A percentile compares a stretch with the other conserved stretches of the same genome.
Evolutionary conservation across 2,329 filamentous ascomycete species (phyloP).

Genomic region (Fusarium sp.): DNA sequence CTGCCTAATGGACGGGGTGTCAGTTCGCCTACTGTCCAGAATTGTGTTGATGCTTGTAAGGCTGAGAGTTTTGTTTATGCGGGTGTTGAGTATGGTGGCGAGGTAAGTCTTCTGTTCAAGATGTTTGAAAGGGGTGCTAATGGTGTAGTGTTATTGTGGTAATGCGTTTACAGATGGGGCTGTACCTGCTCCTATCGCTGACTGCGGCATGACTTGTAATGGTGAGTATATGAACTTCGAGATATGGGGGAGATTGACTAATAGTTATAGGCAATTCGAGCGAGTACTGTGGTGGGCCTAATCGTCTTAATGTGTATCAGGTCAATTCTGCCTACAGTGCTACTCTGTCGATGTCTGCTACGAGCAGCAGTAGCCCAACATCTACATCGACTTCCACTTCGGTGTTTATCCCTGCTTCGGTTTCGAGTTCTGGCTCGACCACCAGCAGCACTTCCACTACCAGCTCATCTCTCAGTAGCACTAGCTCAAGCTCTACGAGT

Average conservation of each 20-base stretch:
- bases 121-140: accelerated
- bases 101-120: conserved; percentile 34
- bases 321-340: conserved; percentile 24
- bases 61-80: conserved; percentile 45
- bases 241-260: not conserved
- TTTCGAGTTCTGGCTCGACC: not conserved
- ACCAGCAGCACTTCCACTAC: accelerated
- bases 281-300: conserved; percentile 52
- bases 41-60: conserved; percentile 51
- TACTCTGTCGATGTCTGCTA: not conserved
- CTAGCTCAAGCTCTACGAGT: not conserved
- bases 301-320: conserved; percentile 52
- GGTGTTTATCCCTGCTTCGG: accelerated
- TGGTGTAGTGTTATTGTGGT: conserved; percentile 51
- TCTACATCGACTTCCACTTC: accelerated
- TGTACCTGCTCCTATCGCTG: conserved; percentile 43
- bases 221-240: conserved; percentile 19
- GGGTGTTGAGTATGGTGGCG: conserved; percentile 54
- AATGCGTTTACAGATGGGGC: conserved; percentile 46
- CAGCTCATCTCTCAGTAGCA: too few relatives aligned
- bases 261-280: conserved; percentile 46
- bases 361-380: not conserved
- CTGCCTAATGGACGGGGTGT: conserved; percentile 44
- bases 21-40: conserved; percentile 47
- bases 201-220: conserved; percentile 52